phyloP scores from a whole-genome alignment of 2,329 filamentous ascomycete species.

The Achaetomium macrosporum region DNA sequence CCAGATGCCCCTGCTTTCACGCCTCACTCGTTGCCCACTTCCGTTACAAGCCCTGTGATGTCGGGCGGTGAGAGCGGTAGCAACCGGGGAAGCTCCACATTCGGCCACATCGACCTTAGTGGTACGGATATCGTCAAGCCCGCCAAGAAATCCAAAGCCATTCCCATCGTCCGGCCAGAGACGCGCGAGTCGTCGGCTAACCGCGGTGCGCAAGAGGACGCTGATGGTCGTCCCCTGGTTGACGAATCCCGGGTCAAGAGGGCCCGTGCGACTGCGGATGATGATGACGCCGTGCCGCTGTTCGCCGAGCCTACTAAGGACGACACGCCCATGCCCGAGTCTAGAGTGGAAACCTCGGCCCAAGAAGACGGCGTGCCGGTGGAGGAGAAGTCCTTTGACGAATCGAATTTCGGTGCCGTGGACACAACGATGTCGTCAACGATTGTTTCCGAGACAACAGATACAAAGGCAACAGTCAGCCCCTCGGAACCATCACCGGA shows the following conservation, averaged over 20 bases:
- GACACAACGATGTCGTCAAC: slow-evolving; percentile 52
- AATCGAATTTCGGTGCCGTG: slow-evolving; percentile 39
- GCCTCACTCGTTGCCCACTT: slow-evolving; percentile 48
- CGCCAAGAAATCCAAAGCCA: slow-evolving; percentile 69
- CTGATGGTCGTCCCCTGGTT: slow-evolving; percentile 54
- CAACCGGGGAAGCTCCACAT: slow-evolving; percentile 51
- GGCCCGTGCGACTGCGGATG: slow-evolving; percentile 56
- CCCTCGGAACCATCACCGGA: slow-evolving; percentile 49
- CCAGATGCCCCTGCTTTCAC: slow-evolving; percentile 74
- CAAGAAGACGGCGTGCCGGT: slow-evolving; percentile 30
- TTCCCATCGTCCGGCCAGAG: slow-evolving; percentile 69
- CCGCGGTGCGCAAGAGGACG: slow-evolving; percentile 39
- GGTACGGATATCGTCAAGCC: slow-evolving; percentile 58
- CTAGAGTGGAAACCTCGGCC: slow-evolving; percentile 6
- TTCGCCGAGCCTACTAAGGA: slow-evolving; percentile 57
- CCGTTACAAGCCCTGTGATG: slow-evolving; percentile 40
- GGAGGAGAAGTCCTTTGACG: slow-evolving; percentile 31
- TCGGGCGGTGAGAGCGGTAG: slow-evolving; percentile 41
- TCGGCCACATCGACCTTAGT: slow-evolving; percentile 61
- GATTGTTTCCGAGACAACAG: slow-evolving; percentile 46
- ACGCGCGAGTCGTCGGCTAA: slow-evolving; percentile 33
- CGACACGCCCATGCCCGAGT: slow-evolving; percentile 29
- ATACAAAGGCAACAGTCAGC: slow-evolving; percentile 48
- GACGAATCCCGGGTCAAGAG: slow-evolving; percentile 71
- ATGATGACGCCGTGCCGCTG: slow-evolving; percentile 66